phyloP scores from a whole-genome alignment of 208 protist genomes.

The Balamuthia mandrillaris region DNA sequence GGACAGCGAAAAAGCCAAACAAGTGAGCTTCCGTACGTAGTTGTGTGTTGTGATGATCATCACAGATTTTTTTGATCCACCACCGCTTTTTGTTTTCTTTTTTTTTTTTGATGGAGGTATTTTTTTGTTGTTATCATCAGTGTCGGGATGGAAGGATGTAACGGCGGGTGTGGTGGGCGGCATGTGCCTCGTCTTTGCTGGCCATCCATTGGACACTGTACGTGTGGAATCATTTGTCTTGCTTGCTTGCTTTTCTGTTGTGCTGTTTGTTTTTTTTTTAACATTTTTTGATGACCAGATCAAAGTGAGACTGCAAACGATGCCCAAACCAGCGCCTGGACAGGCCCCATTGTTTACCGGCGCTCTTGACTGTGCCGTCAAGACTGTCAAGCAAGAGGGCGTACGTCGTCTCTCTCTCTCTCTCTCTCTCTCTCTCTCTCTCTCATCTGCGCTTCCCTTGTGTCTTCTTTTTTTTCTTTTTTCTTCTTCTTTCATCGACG shows the following conservation, averaged over 20 bases:
- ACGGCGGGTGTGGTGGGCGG: not conserved
- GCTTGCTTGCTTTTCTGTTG: not conserved
- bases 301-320: slow-evolving; percentile 20
- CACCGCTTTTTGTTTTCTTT: too few species aligned
- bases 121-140: too few species aligned
- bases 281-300: not conserved
- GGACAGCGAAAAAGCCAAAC: too few species aligned
- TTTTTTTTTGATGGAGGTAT: too few species aligned
- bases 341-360: not conserved
- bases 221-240: not conserved
- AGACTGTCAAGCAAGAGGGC: slow-evolving; percentile 4
- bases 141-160: not conserved
- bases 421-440: too few species aligned
- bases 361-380: not conserved
- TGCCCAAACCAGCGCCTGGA: not conserved
- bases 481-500: too few species aligned
- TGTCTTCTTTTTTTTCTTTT: too few species aligned
- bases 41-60: too few species aligned
- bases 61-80: too few species aligned
- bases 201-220: slow-evolving; percentile 27
- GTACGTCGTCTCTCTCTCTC: not conserved
- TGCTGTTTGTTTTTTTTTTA: not conserved
- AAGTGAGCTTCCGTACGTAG: too few species aligned
- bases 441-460: too few species aligned
- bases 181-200: not conserved